phyloP scores from a whole-genome alignment of 768 basidiomycete genomes.

The Trametes meyenii region DNA sequence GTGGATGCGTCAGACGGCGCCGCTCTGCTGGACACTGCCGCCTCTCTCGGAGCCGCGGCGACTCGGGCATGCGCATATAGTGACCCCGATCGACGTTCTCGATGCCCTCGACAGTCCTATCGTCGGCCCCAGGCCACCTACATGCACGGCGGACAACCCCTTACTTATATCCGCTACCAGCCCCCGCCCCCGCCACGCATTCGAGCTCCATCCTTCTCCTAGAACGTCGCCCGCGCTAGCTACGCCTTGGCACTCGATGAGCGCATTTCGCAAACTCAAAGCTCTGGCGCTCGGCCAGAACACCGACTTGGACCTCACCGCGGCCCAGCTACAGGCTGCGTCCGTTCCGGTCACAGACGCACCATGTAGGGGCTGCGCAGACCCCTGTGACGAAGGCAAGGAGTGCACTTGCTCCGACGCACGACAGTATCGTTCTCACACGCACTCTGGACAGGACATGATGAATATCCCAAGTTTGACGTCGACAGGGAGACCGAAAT shows the following conservation, averaged over 20 bases:
- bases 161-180: constrained; percentile 2
- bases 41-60: no score
- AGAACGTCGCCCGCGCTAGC: not conserved
- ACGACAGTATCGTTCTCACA: not conserved
- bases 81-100: constrained; percentile 8
- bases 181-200: not conserved
- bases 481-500: constrained; percentile 81
- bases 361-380: constrained; percentile 73
- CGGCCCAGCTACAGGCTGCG: constrained; percentile 55
- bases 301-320: constrained; percentile 43
- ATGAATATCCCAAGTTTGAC: constrained; percentile 76
- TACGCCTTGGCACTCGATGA: constrained; percentile 18
- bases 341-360: constrained; percentile 66
- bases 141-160: not conserved
- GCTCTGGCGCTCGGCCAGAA: constrained; percentile 32
- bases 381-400: constrained; percentile 76
- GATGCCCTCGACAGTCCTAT: constrained; percentile 12
- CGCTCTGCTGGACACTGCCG: not conserved
- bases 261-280: constrained; percentile 32
- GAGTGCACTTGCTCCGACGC: not conserved
- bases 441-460: constrained; percentile 55
- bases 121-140: constrained; percentile 3
- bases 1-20: constrained; percentile 13
- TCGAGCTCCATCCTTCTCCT: not conserved
- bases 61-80: no score